phyloP scores from a whole-genome alignment of 2,329 filamentous ascomycete species.

The Claviceps sp. region DNA sequence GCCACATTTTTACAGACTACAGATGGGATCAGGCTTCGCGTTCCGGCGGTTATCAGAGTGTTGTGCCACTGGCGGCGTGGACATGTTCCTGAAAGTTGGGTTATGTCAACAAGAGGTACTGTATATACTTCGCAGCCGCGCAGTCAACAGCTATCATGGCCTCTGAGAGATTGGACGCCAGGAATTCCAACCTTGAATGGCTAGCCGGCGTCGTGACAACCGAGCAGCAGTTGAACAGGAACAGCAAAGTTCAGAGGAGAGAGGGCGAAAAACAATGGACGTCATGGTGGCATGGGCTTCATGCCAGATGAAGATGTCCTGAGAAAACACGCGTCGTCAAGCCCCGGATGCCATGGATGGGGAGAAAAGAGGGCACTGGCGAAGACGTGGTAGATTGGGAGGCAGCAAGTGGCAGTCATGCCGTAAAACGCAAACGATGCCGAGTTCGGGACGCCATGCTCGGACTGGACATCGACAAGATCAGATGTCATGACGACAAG shows the following conservation, averaged over 20 bases:
- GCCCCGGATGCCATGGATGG: neutral
- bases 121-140: neutral
- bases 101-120: constrained; percentile 4
- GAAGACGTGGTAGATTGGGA: neutral
- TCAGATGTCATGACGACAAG: neutral
- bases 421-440: neutral
- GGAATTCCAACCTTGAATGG: constrained; percentile 10
- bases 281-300: constrained; percentile 20
- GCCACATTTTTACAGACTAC: constrained; percentile 19
- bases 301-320: constrained; percentile 12
- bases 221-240: constrained; percentile 12
- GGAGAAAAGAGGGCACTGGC: neutral
- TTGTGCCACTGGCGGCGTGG: constrained; percentile 26
- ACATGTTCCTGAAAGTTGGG: constrained; percentile 7
- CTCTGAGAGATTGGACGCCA: neutral
- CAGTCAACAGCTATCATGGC: neutral
- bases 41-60: constrained; percentile 17
- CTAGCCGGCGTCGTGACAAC: constrained; percentile 13
- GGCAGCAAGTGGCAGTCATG: neutral
- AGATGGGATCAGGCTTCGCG: constrained; percentile 15
- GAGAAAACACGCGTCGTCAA: neutral
- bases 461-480: neutral
- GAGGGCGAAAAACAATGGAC: constrained; percentile 20
- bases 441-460: neutral
- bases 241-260: constrained; percentile 19